Evolutionary conservation across 2,329 filamentous ascomycete species (phyloP), one percentile per base, ranked within the genome.

Genomic region (Nemania sp.): DNA sequence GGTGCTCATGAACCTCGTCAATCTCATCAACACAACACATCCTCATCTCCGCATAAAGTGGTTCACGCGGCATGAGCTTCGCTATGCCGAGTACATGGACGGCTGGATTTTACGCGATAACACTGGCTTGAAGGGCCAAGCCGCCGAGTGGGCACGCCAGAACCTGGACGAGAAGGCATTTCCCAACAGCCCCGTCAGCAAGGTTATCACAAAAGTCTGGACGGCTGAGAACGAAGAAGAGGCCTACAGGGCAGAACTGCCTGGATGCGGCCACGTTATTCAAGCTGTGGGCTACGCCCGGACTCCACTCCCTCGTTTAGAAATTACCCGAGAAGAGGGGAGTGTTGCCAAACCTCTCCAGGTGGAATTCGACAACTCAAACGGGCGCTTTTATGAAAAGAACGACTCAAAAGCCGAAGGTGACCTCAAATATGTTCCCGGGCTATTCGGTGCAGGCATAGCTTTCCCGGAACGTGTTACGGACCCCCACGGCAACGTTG

Each of bases 81-180:
- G 83, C 21, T 89, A 88, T 64, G 86, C 86, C 15, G 81, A 84
- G 67, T 83, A 81, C 70, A 83, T 79, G 73, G 84, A 86, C 63
- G 84, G 83, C 59, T 88, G 86, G 84, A 87, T 88, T 60, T 73
- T 86, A 25, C 80, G 83, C 55, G 86, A 89, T 69, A 89, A 88
- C 72, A 88, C 86, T 0, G 86, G 86, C 2, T 77, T 89, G 29
- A 88, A 89, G 71, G 86, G 86, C 18, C 76, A 80, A 39, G 85
- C 84, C 0, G 86, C 86, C 0, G 76, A 79, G 5, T 89, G 85
- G 77, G 86, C 86, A 1, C 79, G 79, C 43, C 74, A 81, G 21
- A 82, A 87, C 59, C 78, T 89, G 0, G 86, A 88, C 65, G 81
- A 81, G 39, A 78, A 78, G 2, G 72, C 70, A 0, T 75, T 87